A percentile compares a stretch with the other conserved stretches of the same genome.
These are phyloP conservation scores for Citeromyces siamensis DNA, from an alignment of 1,139 yeast genomes.

Conservation along the genomic window DNA sequence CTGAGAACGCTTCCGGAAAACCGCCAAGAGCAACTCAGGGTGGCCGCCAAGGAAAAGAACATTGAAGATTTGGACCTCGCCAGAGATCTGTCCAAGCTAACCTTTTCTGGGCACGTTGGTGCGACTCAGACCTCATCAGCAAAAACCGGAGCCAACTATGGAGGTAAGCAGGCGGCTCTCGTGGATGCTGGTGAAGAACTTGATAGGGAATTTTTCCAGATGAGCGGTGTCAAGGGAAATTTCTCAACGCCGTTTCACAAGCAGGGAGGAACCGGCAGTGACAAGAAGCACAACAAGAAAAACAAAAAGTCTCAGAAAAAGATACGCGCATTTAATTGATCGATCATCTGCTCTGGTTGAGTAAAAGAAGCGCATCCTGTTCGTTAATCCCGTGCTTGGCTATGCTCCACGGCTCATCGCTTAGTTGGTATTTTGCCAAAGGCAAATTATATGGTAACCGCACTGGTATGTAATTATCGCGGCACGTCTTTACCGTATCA, in stretches of 20 bases:
- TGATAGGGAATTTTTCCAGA: slow-evolving; percentile 73
- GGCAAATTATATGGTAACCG: slow-evolving; percentile 46
- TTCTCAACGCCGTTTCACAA: slow-evolving; percentile 66
- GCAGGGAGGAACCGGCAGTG: slow-evolving; percentile 19
- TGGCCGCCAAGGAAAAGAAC: slow-evolving; percentile 46
- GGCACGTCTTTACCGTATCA: slow-evolving; percentile 11
- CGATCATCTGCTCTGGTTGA: background rate
- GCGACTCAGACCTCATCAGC: slow-evolving; percentile 26
- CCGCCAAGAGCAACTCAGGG: slow-evolving; percentile 63
- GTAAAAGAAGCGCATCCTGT: background rate
- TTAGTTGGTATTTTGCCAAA: slow-evolving; percentile 22
- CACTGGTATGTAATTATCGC: slow-evolving; percentile 18
- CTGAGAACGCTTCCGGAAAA: slow-evolving; percentile 55
- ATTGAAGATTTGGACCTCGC: slow-evolving; percentile 52
- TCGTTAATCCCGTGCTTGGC: slow-evolving; percentile 8
- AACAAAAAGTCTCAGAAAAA: slow-evolving; percentile 35
- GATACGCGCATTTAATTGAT: background rate
- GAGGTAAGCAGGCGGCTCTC: slow-evolving; percentile 75
- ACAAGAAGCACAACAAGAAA: slow-evolving; percentile 73
- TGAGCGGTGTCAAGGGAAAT: slow-evolving; percentile 52
- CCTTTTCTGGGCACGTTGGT: slow-evolving; percentile 69
- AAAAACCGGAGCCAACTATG: slow-evolving; percentile 42
- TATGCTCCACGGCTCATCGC: slow-evolving; percentile 41
- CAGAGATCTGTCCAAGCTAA: slow-evolving; percentile 55
- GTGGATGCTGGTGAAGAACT: slow-evolving; percentile 68